Evolutionary conservation across 805 yeast genomes (phyloP).

Genomic region (Hanseniaspora thailandica): DNA sequence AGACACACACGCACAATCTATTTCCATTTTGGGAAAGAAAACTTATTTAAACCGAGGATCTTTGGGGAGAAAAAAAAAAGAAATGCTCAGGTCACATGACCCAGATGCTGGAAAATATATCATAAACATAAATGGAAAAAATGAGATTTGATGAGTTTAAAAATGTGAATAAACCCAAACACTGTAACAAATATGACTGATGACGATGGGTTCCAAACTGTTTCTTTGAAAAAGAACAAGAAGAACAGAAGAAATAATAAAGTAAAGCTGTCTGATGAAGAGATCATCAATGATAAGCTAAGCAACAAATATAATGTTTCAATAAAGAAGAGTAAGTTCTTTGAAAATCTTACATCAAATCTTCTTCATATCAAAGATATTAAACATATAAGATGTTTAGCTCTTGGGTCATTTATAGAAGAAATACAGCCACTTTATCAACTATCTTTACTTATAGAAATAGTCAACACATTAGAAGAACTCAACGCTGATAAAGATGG

Average conservation of each 20-base stretch:
- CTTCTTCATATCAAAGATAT: constrained; percentile 19
- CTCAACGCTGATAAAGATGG: not conserved
- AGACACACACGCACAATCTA: not conserved
- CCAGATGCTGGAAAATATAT: not conserved
- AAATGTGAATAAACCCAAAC: not conserved
- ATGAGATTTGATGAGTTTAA: too few relatives aligned
- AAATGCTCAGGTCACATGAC: not conserved
- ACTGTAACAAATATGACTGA: not conserved
- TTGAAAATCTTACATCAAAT: constrained; percentile 21
- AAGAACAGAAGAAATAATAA: not conserved
- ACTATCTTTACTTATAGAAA: constrained; percentile 42
- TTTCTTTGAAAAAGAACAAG: not conserved
- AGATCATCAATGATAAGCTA: constrained; percentile 14
- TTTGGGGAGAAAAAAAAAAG: not conserved
- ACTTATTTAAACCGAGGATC: not conserved
- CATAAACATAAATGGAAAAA: not conserved
- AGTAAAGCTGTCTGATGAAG: not conserved
- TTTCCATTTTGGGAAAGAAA: not conserved
- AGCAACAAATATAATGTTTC: constrained; percentile 17
- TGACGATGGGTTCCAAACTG: constrained; percentile 12
- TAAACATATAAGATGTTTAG: constrained; percentile 47
- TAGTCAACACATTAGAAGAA: constrained; percentile 26
- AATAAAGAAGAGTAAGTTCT: constrained; percentile 25
- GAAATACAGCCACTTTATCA: constrained; percentile 55
- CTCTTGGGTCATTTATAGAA: constrained; percentile 55